Evolutionary conservation across 208 protist genomes (phyloP).

Genomic region (Trypanosoma brucei): DNA sequence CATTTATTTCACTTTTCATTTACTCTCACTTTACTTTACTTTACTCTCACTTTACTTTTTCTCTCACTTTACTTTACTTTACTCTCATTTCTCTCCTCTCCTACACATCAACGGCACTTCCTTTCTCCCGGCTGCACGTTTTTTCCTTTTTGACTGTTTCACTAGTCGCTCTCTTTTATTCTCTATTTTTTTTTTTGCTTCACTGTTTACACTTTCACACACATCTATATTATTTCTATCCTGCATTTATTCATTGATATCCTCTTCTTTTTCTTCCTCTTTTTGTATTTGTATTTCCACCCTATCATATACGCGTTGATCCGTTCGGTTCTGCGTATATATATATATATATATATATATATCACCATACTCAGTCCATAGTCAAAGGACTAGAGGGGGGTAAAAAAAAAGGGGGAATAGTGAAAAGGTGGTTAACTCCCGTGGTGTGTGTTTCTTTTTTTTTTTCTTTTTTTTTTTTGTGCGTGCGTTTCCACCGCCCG

Average conservation of each 20-base stretch:
- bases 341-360: neutral
- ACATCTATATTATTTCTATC: neutral
- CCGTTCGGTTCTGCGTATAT: neutral
- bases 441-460: slow-evolving; percentile 5
- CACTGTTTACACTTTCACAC: no score
- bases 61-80: slow-evolving; percentile 1
- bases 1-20: slow-evolving; percentile 4
- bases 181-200: no score
- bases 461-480: slow-evolving; percentile 10
- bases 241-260: slow-evolving; percentile 1
- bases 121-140: neutral
- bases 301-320: neutral
- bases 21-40: slow-evolving; percentile 6
- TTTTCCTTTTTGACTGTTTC: no score
- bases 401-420: neutral
- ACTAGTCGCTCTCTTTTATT: no score
- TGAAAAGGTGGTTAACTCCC: neutral
- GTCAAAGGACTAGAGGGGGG: no score
- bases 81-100: slow-evolving; percentile 14
- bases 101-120: neutral
- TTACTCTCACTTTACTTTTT: neutral
- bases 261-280: neutral
- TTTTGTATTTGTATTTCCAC: neutral
- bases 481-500: neutral
- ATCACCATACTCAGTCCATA: no score